Base-by-base conservation (phyloP, 2,329 filamentous ascomycete species). In the Exophiala viscosa region DNA sequence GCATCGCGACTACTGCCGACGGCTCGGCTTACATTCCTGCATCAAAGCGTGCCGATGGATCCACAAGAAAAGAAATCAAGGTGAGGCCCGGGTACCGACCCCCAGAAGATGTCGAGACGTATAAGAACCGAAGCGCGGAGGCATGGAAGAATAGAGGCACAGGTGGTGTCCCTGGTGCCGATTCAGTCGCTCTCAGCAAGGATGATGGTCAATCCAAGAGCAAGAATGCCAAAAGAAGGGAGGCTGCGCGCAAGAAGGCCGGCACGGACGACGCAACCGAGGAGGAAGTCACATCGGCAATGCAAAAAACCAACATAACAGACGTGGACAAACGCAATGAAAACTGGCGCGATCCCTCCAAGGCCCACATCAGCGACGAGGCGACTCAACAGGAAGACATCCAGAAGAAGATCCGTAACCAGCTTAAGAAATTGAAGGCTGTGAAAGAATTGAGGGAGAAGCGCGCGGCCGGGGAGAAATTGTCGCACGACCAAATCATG, bases 371-470 rank as follows among this genome's bases (percentile, higher is more conserved):
- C 52, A 60, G 54, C 34, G n/a, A 62, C 66, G 44, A 60, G 54
- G 72, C 77, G 20, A 66, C 77, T 0, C 86, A 93, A 62, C 78
- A 82, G 0, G 87, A 90, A 59, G 90, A 96, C 69, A 87, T 82
- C 62, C 90, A 96, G 68, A 99, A 96, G 77, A 95, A 96, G 70
- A 92, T 87, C 1, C 84, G 91, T 59, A 95, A 89, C 65, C 74
- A 97, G 40, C 88, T 86, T 69, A 99, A 99, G 78, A 99, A 97
- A 73, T 76, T 99, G 55, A 88, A 92, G 65, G 93, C 99, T 69
- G 92, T 93, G 3, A 87, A 85, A 62, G 93, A 97, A 2, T 77
- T 99, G 48, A 87, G 90, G 67, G 86, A 85, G 64, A 96, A 96
- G 78, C 95, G 95, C 70, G 88, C 95, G 18, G 85, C 84, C 50